Conservation (phyloP, 345 rosid species). For the Pelargonium nanum region DNA sequence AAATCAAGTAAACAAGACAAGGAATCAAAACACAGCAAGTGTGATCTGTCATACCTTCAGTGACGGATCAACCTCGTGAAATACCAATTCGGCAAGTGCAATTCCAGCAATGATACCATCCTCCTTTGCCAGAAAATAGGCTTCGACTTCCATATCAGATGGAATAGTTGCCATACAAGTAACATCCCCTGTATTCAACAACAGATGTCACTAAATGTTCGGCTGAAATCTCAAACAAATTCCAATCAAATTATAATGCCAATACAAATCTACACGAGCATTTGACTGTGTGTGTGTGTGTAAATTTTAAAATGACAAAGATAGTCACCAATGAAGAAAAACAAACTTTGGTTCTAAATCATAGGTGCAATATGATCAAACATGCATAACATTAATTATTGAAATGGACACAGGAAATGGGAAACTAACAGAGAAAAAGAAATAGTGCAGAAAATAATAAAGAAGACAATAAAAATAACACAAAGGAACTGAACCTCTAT, state of each 20-base stretch:
- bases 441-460: not conserved
- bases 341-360: too few relatives aligned
- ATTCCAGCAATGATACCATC: conserved; percentile 85
- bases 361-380: not conserved
- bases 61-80: conserved; percentile 77
- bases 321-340: not conserved
- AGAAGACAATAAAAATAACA: not conserved
- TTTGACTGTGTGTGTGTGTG: not conserved
- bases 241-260: not conserved
- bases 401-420: not conserved
- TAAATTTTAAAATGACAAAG: not conserved
- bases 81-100: conserved; percentile 73
- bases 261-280: not conserved
- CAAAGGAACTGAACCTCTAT: conserved; percentile 42
- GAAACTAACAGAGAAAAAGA: not conserved
- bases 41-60: conserved; percentile 39
- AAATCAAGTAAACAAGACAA: conserved; percentile 11
- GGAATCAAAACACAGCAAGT: not conserved
- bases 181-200: conserved; percentile 60
- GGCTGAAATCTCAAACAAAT: not conserved
- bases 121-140: conserved; percentile 83
- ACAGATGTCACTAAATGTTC: conserved; percentile 11
- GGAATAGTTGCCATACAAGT: conserved; percentile 93
- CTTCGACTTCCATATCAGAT: conserved; percentile 75
- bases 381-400: not conserved